Base-by-base conservation (phyloP, 2,329 filamentous ascomycete genomes). In the Colletotrichum horii region DNA sequence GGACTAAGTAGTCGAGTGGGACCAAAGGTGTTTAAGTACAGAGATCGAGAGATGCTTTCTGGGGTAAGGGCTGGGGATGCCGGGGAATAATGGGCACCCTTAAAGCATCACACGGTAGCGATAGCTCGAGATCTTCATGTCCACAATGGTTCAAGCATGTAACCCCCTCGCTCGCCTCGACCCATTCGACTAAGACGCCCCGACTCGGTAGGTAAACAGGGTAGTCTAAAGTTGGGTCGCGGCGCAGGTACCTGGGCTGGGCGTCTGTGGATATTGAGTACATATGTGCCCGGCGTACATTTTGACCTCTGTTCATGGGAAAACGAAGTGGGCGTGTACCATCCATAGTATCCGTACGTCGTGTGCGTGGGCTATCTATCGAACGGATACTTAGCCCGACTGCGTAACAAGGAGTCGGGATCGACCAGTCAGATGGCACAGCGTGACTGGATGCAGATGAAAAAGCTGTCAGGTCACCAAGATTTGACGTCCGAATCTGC, bases 81-180 rank as follows among this genome's bases (percentile, higher is more conserved):
- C 43, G 32, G 58, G 64, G 43, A 73, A 73, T 72, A 52, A 22
- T 32, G 73, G 43, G n/a, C 56, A 69, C 36, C 48, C 43, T 58
- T 65, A 52, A 62, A 60, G 70, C 73, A 75, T 75, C 56, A 74
- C 64, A 69, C 64, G 65, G 58, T n/a, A 55, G 62, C 56, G 28
- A 68, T 73, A 69, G 72, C 73, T 73, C 64, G 34, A 76, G 70
- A 76, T 76, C 65, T 73, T 52, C 70, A 68, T 69, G 48, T 69
- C 58, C 65, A 69, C 64, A 66, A 36, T 34, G n/a, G 32, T 36
- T 64, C 56, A 32, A 26, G 70, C 58, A 69, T 74, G 64, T 69
- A 76, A 74, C 74, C 64, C 73, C 68, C 60, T 60, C 28, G 30
- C 43, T 65, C 58, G n/a, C 55, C 43, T 65, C 34, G 28, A 22